A percentile compares a stretch with the other conserved stretches of the same genome.
phyloP scores from a whole-genome alignment of 2,329 filamentous ascomycete genomes.

The Scytalidium lignicola region DNA sequence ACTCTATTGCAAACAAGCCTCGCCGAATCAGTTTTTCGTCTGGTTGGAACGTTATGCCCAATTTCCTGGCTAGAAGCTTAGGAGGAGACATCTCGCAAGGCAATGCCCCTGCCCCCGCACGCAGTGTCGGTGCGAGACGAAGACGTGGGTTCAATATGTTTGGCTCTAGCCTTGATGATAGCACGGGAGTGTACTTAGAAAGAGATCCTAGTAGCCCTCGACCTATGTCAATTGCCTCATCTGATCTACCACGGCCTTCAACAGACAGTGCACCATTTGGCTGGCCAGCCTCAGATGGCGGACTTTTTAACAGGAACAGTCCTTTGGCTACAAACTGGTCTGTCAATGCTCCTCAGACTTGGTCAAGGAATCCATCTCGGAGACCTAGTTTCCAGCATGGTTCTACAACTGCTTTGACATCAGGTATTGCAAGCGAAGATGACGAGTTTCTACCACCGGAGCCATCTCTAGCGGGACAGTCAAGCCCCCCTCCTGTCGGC shows the following conservation, averaged over 20 bases:
- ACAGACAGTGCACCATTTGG: constrained; percentile 75
- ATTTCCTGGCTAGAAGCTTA: constrained; percentile 29
- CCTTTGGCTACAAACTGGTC: constrained; percentile 50
- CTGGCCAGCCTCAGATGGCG: constrained; percentile 45
- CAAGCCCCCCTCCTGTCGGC: constrained; percentile 54
- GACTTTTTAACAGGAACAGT: constrained; percentile 44
- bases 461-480: constrained; percentile 42
- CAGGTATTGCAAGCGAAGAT: constrained; percentile 57
- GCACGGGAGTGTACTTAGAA: constrained; percentile 39
- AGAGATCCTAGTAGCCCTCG: constrained; percentile 56
- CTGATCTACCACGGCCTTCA: constrained; percentile 69
- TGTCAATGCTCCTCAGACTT: constrained; percentile 43
- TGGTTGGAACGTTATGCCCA: constrained; percentile 44
- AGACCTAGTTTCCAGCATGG: constrained; percentile 75
- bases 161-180: constrained; percentile 42
- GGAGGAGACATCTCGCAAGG: constrained; percentile 20
- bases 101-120: constrained; percentile 26
- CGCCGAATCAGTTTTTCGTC: constrained; percentile 52
- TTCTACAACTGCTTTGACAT: constrained; percentile 59
- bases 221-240: constrained; percentile 63
- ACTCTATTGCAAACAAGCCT: constrained; percentile 41
- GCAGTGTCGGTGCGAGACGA: constrained; percentile 17
- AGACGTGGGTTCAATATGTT: constrained; percentile 37
- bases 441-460: constrained; percentile 59
- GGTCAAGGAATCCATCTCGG: constrained; percentile 73